Conservation (phyloP, 2,329 filamentous ascomycete species). For the Xylogone sp. region DNA sequence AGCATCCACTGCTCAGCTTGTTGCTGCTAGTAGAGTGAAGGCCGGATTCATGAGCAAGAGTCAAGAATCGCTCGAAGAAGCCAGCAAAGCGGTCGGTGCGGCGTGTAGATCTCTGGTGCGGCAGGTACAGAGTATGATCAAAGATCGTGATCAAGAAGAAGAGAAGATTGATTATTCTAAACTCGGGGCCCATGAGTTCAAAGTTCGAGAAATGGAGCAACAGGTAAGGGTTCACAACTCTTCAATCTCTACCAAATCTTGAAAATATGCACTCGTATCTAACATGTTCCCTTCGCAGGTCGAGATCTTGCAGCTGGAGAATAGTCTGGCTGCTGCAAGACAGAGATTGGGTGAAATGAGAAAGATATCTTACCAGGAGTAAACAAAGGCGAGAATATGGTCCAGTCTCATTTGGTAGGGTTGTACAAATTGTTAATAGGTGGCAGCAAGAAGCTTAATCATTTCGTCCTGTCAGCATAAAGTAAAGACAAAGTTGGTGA, state of each 20-base stretch:
- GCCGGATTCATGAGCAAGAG: constrained; percentile 97
- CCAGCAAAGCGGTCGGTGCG: constrained; percentile 86
- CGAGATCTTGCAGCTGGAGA: constrained; percentile 95
- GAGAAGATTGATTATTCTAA: constrained; percentile 84
- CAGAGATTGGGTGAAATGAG: constrained; percentile 93
- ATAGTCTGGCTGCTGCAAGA: constrained; percentile 73
- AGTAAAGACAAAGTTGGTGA: not conserved
- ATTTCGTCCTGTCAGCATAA: not conserved
- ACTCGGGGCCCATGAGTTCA: constrained; percentile 92
- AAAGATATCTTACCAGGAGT: constrained; percentile 31
- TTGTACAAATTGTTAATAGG: not conserved
- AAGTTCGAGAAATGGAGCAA: constrained; percentile 98
- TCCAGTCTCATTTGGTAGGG: not conserved
- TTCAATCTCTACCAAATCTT: constrained; percentile 3
- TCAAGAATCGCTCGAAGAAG: constrained; percentile 85
- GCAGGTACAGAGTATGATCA: constrained; percentile 93
- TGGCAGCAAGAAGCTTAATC: not conserved
- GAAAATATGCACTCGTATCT: constrained; percentile 13
- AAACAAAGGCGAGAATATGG: constrained; percentile 5
- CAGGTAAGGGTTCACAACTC: constrained; percentile 75
- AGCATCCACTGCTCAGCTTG: constrained; percentile 91
- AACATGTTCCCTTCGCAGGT: constrained; percentile 55
- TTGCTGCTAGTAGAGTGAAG: constrained; percentile 93
- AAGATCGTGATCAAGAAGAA: constrained; percentile 76
- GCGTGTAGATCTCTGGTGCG: constrained; percentile 85